These are phyloP conservation scores for Onygena corvina DNA, from an alignment of 2,329 filamentous ascomycete species.

Conservation along the genomic window DNA sequence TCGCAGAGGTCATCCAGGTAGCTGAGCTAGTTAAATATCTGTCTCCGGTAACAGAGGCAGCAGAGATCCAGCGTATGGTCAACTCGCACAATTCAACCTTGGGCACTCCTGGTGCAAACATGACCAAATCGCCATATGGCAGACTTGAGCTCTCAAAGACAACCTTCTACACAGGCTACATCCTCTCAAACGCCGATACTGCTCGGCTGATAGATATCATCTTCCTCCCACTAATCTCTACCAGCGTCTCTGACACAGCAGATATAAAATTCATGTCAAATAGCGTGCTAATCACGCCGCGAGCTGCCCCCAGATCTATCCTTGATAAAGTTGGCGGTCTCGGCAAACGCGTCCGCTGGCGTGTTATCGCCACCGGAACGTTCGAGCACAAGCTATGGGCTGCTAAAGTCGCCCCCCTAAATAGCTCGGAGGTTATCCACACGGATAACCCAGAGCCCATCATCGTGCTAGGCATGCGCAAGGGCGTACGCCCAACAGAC, in stretches of 20 bases:
- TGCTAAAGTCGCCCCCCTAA: constrained; percentile 61
- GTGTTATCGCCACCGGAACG: constrained; percentile 62
- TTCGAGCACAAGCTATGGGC: constrained; percentile 81
- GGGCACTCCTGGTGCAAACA: constrained; percentile 24
- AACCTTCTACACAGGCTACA: constrained; percentile 85
- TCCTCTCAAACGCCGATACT: constrained; percentile 61
- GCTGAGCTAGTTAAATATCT: constrained; percentile 61
- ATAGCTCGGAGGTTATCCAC: constrained; percentile 54
- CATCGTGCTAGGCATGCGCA: constrained; percentile 70
- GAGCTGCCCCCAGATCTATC: constrained; percentile 58
- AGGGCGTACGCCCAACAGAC: constrained; percentile 64
- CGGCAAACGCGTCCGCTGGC: constrained; percentile 71
- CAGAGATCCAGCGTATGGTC: constrained; percentile 78
- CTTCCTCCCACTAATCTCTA: constrained; percentile 47
- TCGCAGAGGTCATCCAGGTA: constrained; percentile 75
- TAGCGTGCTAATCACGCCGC: constrained; percentile 78
- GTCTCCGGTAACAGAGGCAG: constrained; percentile 65
- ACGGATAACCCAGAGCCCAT: constrained; percentile 68
- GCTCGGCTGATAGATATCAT: constrained; percentile 56
- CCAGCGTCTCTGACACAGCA: constrained; percentile 47
- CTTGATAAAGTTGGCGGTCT: constrained; percentile 78
- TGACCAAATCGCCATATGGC: constrained; percentile 33
- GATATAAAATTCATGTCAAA: constrained; percentile 76
- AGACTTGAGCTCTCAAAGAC: constrained; percentile 67
- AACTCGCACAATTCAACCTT: constrained; percentile 60